phyloP scores from a whole-genome alignment of 306 rosid genomes.

The Nissolia schottii region DNA sequence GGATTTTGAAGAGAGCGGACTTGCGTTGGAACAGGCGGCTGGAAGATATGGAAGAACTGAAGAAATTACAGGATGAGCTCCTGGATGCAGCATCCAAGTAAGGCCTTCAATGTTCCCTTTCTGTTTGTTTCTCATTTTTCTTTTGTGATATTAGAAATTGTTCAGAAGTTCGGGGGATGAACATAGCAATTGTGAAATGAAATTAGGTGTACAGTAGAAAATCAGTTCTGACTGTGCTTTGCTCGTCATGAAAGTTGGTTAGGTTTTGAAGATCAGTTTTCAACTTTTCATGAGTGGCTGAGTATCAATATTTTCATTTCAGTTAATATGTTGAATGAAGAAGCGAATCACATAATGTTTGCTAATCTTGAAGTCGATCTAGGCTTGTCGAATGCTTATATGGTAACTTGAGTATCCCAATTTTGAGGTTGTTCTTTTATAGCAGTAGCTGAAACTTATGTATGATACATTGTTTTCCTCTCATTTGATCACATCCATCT shows the following conservation, averaged over 20 bases:
- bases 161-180: background rate
- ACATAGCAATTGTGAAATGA: background rate
- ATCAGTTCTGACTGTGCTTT: background rate
- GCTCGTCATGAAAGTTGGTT: background rate
- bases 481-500: too few relatives aligned
- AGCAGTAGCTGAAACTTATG: background rate
- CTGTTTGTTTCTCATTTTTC: background rate
- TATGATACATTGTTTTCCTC: background rate
- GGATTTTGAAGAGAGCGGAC: conserved; percentile 73
- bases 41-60: conserved; percentile 71
- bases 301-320: background rate
- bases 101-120: conserved; percentile 15
- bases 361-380: background rate
- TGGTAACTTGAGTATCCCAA: background rate
- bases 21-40: conserved; percentile 75
- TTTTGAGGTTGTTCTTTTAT: background rate
- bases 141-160: background rate
- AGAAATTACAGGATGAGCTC: conserved; percentile 72
- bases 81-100: conserved; percentile 78
- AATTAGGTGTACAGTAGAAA: conserved; percentile 7
- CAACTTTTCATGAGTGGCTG: background rate
- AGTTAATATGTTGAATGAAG: background rate
- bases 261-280: background rate
- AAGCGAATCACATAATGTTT: background rate
- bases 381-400: conserved; percentile 5